Percentiles rank a stretch among this genome's conserved stretches.
phyloP scores from a whole-genome alignment of 2,329 filamentous ascomycete genomes.

The Cercospora beticola region DNA sequence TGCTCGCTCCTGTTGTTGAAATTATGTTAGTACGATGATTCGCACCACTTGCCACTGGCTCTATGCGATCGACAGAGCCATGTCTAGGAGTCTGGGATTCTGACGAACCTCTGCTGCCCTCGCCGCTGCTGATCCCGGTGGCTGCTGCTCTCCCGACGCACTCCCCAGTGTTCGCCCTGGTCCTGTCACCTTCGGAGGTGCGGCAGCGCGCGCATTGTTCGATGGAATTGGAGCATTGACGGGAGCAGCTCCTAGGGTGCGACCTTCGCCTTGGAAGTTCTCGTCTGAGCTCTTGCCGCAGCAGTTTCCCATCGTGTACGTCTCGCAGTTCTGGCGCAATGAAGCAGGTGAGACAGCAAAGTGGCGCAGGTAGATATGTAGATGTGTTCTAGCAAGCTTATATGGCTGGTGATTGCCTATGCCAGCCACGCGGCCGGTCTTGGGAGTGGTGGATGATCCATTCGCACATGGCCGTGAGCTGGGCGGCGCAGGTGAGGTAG shows the following conservation, averaged over 20 bases:
- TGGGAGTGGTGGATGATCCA: not conserved
- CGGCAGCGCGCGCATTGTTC: slow-evolving; percentile 41
- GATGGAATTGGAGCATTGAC: slow-evolving; percentile 44
- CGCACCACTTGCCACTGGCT: too few species aligned
- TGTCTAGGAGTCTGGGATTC: too few species aligned
- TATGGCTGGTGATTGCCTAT: not conserved
- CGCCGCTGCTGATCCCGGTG: slow-evolving; percentile 72
- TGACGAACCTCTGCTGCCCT: slow-evolving; percentile 76
- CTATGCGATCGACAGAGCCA: too few species aligned
- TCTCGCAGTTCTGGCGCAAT: not conserved
- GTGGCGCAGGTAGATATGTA: not conserved
- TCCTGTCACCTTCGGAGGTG: slow-evolving; percentile 51
- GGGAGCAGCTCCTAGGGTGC: slow-evolving; percentile 63
- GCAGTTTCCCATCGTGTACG: slow-evolving; percentile 73
- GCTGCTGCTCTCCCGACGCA: slow-evolving; percentile 42
- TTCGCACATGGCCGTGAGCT: not conserved
- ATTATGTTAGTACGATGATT: too few species aligned
- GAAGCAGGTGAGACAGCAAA: not conserved
- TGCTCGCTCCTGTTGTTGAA: slow-evolving; percentile 69
- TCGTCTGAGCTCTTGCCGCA: slow-evolving; percentile 70
- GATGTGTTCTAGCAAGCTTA: not conserved
- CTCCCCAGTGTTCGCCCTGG: slow-evolving; percentile 62
- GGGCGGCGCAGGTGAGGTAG: not conserved
- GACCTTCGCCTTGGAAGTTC: slow-evolving; percentile 70
- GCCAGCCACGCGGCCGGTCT: slow-evolving; percentile 4